Base-by-base conservation (phyloP, 2,329 filamentous ascomycete species). In the Colletotrichum sp. region DNA sequence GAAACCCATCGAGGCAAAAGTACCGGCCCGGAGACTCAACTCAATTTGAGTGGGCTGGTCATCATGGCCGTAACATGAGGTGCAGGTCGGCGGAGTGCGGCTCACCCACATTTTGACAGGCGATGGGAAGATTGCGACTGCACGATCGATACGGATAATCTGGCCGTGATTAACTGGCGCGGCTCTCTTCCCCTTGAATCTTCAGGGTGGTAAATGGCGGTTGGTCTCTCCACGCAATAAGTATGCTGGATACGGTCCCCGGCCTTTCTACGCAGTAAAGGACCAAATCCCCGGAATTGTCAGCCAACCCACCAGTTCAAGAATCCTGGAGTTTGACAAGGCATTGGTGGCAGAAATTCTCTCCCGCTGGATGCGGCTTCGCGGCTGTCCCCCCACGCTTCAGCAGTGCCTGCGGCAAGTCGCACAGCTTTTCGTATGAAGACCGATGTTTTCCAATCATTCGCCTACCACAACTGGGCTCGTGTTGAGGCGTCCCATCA, bases 261-360 rank as follows among this genome's bases (percentile, higher is more conserved):
- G 70, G 34, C 59, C n/a, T 69, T 44, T 36, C 55, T 63, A 75
- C 72, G 49, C 39, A 68, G 44, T 62, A 66, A 74, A 69, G 25
- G 74, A 74, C 61, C 70, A 69, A 57, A 65, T n/a, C 64, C 70
- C 73, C 59, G 70, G 73, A 29, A 64, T 49, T 64, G 64, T 8
- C 30, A 29, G 62, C 34, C 62, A 61, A 29, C 72, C 62, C 68
- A 55, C 61, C 16, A 57, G 49, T 55, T 71, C 49, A n/a, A 44
- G n/a, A 29, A 39, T 62, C 64, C 63, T 65, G 49, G 59, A 52
- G 34, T 29, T 66, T 59, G 63, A 25, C 69, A 72, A 22, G 63
- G 36, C 52, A n/a, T 30, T 5, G 29, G 32, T 39, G 25, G 70
- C 70, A 74, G 72, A 68, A 65, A 69, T 73, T 73, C 64, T 69